Conservation (phyloP, 192 early-diverging fungal species). For the Backusella luteola region DNA sequence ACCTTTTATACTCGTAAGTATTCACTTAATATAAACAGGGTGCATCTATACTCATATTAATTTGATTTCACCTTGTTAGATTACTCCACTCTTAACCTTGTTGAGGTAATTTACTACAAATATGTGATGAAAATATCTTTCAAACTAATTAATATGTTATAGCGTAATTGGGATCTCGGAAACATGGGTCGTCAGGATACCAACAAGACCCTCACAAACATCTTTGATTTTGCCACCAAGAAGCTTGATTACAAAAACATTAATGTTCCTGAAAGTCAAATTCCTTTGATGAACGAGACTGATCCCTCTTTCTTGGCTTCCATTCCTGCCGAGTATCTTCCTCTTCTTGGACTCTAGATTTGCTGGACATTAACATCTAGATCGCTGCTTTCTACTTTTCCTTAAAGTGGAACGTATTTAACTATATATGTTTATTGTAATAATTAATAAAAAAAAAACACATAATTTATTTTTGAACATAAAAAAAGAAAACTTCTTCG, state of each 20-base stretch:
- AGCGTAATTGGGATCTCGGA: constrained; percentile 62
- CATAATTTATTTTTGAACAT: no score
- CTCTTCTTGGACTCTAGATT: neutral
- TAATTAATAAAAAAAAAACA: no score
- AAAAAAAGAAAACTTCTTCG: no score
- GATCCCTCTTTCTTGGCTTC: constrained; percentile 32
- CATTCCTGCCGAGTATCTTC: neutral
- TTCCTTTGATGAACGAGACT: constrained; percentile 38
- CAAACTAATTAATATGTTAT: neutral
- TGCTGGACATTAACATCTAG: neutral
- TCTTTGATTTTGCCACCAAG: constrained; percentile 43
- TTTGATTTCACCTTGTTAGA: constrained; percentile 13
- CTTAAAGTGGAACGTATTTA: no score
- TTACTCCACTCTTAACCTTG: constrained; percentile 59
- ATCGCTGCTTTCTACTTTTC: no score
- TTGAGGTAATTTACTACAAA: constrained; percentile 41
- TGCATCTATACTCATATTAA: neutral
- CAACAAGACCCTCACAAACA: constrained; percentile 42
- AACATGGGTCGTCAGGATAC: constrained; percentile 57
- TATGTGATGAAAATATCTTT: neutral
- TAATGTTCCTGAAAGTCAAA: constrained; percentile 27
- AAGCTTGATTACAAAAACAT: constrained; percentile 35
- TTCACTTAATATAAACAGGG: no score
- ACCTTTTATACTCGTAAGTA: constrained; percentile 54
- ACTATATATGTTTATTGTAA: no score